Evolutionary conservation across 2,329 filamentous ascomycete species (phyloP), one percentile per base, ranked within the genome.

Genomic region (Hypoxylon rubiginosum): DNA sequence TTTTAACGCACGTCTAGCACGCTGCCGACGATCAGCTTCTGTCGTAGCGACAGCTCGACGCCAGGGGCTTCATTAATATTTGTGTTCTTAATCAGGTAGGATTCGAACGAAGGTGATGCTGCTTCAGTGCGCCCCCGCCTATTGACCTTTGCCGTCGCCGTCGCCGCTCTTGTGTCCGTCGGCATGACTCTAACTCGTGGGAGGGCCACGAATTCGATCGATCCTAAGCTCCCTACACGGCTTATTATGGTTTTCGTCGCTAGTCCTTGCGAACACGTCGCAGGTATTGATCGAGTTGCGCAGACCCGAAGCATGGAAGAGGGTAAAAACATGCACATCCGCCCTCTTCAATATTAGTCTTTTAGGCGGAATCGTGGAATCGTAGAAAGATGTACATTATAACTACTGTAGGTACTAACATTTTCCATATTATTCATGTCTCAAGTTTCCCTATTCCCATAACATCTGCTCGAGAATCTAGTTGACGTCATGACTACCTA

Each of bases 11-110:
- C 82, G 73, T 90, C 88, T 24, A 91, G 81, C 13, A 90, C 81
- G 49, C 83, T 85, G 62, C 85, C 85, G 11, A 90, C 83, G 32
- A 90, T 64, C 0, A 86, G 81, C 64, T 84, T 84, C 72, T 90
- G 86, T 19, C 82, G 73, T 0, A 79, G 69, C 17, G 80, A 81
- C 13, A 90, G 80, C 0, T 81, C 75, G 13, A 90, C 82, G 11
- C 86, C 86, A 0, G 83, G 70, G 0, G 80, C 82, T 9, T 83
- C 83, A 49, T 84, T 81, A 73, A 90, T 81, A 72, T 83, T 78
- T n/a, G 81, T 86, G 74, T 83, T 86, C 71, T 86, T 83, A 67
- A 89, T 84, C 0, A 73, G 75, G 30, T 78, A 67, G 0, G 77
- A 77, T 26, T 68, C 72, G 53, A 76, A 75, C 0, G 71, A 66